These are phyloP conservation scores for Neofusicoccum umdonicola DNA, from an alignment of 2,329 filamentous ascomycete species.

Conservation along the genomic window DNA sequence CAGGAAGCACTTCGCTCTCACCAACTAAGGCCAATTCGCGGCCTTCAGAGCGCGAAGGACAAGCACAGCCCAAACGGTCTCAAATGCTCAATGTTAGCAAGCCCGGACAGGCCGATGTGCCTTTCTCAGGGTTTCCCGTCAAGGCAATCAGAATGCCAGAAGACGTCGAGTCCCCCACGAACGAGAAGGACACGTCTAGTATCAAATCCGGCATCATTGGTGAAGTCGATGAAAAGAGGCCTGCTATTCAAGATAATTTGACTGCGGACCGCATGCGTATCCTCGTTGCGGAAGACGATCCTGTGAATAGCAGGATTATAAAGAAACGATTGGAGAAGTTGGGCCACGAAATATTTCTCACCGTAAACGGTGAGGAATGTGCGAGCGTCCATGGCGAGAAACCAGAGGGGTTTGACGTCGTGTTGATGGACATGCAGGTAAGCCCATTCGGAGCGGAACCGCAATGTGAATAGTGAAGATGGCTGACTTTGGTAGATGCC, in stretches of 20 bases:
- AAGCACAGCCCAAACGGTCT: constrained; percentile 37
- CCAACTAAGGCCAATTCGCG: background rate
- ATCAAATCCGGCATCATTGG: constrained; percentile 28
- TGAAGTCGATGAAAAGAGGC: constrained; percentile 26
- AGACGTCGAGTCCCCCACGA: constrained; percentile 25
- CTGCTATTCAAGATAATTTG: constrained; percentile 18
- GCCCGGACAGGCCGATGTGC: constrained; percentile 12
- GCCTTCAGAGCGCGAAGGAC: background rate
- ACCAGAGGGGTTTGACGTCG: constrained; percentile 65
- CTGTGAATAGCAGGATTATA: constrained; percentile 79
- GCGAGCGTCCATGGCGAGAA: constrained; percentile 66
- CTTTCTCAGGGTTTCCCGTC: constrained; percentile 42
- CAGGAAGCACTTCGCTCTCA: background rate
- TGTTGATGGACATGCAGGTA: constrained; percentile 93
- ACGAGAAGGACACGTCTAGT: background rate
- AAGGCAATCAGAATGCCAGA: constrained; percentile 49
- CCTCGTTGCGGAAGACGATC: constrained; percentile 83
- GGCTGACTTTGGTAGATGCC: constrained; percentile 65
- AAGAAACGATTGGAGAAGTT: constrained; percentile 75
- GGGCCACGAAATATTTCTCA: constrained; percentile 69
- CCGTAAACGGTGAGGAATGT: constrained; percentile 83
- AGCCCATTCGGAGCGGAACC: constrained; percentile 28
- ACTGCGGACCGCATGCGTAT: constrained; percentile 56
- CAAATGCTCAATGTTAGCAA: constrained; percentile 25
- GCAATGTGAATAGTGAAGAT: background rate